These are phyloP conservation scores for Atkinsonella texensis DNA, from an alignment of 2,329 filamentous ascomycete species.

Conservation along the genomic window DNA sequence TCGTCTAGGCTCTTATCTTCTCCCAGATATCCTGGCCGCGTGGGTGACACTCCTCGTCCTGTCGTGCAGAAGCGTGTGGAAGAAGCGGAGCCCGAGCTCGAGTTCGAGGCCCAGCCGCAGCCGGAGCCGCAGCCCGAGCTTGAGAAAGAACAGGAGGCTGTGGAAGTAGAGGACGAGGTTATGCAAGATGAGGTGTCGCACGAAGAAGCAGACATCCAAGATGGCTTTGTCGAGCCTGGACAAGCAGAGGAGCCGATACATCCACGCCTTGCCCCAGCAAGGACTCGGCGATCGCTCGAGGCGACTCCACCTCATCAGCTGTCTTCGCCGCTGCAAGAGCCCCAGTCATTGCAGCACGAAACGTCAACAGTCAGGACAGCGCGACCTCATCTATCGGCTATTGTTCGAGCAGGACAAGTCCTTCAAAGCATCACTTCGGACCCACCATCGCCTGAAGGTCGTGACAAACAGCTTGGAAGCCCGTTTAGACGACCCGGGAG, in stretches of 20 bases:
- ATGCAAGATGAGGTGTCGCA: background rate
- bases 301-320: constrained; percentile 22
- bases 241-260: background rate
- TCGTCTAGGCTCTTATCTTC: background rate
- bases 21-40: constrained; percentile 2
- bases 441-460: constrained; percentile 40
- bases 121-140: background rate
- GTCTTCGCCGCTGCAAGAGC: constrained; percentile 25
- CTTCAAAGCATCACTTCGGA: constrained; percentile 48
- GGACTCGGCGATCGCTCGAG: constrained; percentile 13
- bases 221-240: background rate
- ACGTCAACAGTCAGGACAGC: constrained; percentile 15
- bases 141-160: constrained; percentile 3
- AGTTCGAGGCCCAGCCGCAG: constrained; percentile 1
- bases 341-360: constrained; percentile 20
- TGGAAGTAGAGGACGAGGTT: constrained; percentile 9
- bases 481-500: constrained; percentile 36
- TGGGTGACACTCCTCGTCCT: background rate
- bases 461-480: constrained; percentile 40
- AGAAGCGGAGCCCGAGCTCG: background rate
- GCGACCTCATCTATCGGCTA: constrained; percentile 41
- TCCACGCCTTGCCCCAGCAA: constrained; percentile 11
- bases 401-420: constrained; percentile 43
- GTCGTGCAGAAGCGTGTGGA: background rate
- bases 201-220: background rate